Evolutionary conservation across 2,329 filamentous ascomycete species (phyloP).

Genomic region (Fusarium sp.): DNA sequence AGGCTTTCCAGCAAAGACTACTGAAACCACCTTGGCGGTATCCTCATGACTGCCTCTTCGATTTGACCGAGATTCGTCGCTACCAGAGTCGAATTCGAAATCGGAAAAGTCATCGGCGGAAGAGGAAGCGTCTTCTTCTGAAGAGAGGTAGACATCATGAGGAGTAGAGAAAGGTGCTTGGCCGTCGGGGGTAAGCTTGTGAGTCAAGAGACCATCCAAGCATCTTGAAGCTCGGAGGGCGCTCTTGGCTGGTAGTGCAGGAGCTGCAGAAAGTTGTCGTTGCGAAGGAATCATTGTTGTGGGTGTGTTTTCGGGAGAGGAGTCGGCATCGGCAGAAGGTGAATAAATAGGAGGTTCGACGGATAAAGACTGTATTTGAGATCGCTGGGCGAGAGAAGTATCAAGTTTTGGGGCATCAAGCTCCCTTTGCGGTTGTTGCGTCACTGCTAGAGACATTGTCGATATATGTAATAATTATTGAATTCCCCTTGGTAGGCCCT

Average conservation of each 20-base stretch:
- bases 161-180: slow-evolving; percentile 53
- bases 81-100: slow-evolving; percentile 61
- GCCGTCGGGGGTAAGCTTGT: slow-evolving; percentile 47
- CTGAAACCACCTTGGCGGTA: slow-evolving; percentile 68
- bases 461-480: slow-evolving; percentile 33
- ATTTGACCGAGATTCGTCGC: slow-evolving; percentile 46
- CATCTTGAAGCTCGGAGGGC: slow-evolving; percentile 59
- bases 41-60: slow-evolving; percentile 61
- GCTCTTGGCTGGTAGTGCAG: slow-evolving; percentile 63
- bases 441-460: slow-evolving; percentile 42
- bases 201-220: slow-evolving; percentile 46
- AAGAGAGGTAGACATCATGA: slow-evolving; percentile 72
- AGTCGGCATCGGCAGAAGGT: slow-evolving; percentile 40
- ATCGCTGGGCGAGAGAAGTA: slow-evolving; percentile 30
- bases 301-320: slow-evolving; percentile 33
- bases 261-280: slow-evolving; percentile 47
- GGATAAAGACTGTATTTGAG: slow-evolving; percentile 45
- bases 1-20: slow-evolving; percentile 70
- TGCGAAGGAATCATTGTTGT: slow-evolving; percentile 47
- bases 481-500: slow-evolving; percentile 32
- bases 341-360: slow-evolving; percentile 42
- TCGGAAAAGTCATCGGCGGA: slow-evolving; percentile 70
- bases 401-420: slow-evolving; percentile 36
- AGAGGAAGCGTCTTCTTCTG: slow-evolving; percentile 73
- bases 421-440: slow-evolving; percentile 37